phyloP scores from a whole-genome alignment of 2,329 filamentous ascomycete genomes.

The Juglanconis oblonga region DNA sequence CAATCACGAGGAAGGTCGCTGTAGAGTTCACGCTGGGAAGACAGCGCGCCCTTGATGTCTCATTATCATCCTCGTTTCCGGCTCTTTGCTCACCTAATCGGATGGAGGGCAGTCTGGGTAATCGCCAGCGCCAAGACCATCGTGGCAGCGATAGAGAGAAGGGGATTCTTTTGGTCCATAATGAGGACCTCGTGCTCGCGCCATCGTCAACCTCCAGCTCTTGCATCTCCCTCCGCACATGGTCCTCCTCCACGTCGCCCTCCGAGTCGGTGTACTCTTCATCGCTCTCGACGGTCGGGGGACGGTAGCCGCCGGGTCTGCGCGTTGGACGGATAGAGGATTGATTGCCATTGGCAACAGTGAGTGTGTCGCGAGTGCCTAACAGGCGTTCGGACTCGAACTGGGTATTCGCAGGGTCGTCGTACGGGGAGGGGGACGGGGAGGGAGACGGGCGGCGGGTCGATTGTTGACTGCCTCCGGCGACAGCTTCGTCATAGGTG shows the following conservation, averaged over 20 bases:
- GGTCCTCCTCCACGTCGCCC: constrained; percentile 54
- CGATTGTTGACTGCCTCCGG: constrained; percentile 56
- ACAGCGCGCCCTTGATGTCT: constrained; percentile 21
- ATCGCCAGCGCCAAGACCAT: constrained; percentile 52
- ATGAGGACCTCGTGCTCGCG: constrained; percentile 33
- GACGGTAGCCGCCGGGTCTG: constrained; percentile 61
- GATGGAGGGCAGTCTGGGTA: constrained; percentile 46
- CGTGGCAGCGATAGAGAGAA: constrained; percentile 51
- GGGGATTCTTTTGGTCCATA: constrained; percentile 55
- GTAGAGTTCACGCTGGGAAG: constrained; percentile 40
- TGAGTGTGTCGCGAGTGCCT: constrained; percentile 43
- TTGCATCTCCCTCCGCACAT: constrained; percentile 77
- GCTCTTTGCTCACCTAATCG: constrained; percentile 31
- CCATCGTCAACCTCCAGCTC: constrained; percentile 70
- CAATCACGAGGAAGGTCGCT: constrained; percentile 59
- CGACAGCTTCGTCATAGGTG: constrained; percentile 77
- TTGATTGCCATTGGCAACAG: constrained; percentile 30
- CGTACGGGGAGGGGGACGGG: constrained; percentile 51
- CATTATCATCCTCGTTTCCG: constrained; percentile 22
- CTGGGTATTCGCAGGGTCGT: constrained; percentile 54
- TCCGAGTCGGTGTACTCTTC: constrained; percentile 57
- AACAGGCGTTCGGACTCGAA: constrained; percentile 72
- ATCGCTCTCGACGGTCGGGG: constrained; percentile 77
- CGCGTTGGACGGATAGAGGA: constrained; percentile 29
- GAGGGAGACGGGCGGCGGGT: constrained; percentile 25